Evolutionary conservation across 495 filamentous ascomycete species (phyloP), one percentile per base, ranked within the genome.

Genomic region (Daldinia bambusicola): DNA sequence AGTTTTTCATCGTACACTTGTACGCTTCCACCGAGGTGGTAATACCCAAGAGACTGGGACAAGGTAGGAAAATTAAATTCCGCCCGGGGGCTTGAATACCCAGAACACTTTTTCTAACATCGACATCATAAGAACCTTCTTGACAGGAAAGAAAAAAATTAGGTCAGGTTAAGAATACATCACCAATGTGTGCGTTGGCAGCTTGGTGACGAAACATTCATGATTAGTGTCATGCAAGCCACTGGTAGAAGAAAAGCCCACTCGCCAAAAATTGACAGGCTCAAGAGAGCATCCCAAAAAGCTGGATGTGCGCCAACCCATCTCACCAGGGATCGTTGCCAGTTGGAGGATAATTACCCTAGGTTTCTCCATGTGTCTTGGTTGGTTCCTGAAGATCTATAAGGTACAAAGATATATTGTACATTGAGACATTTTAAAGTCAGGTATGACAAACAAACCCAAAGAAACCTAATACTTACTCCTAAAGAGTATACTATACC

Each of bases 201-300:
- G 51, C 61, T 73, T 62, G 31, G 62, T 69, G 66, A 73, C 70
- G 70, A 73, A 69, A 69, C 61, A 65, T 69, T 69, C 20, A 14
- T 60, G 30, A 61, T 69, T 73, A 73, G 70, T 62, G 61, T 66
- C 66, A 69, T 73, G 70, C 66, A 69, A 66, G 56, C 65, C 65
- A 68, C 70, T 73, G 61, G 61, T 16, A 71, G 60, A 52, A 52
- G 51, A 51, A 18, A 26, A 13, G 20, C 36, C 70, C 60, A 67
- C 64, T 14, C 40, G 1, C 40, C 37, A 32, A 53, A 61, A 62
- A 40, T 61, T 69, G 50, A 68, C 61, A 68, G 65, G 64, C 38
- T 60, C 61, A 56, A 50, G 56, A 38, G 56, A 38, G 16, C 55
- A 60, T 72, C 65, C 70, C 70, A 68, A 68, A 72, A 52, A 16